phyloP scores from a whole-genome alignment of 257 asterid genomes.

The Gynochthodes officinalis region DNA sequence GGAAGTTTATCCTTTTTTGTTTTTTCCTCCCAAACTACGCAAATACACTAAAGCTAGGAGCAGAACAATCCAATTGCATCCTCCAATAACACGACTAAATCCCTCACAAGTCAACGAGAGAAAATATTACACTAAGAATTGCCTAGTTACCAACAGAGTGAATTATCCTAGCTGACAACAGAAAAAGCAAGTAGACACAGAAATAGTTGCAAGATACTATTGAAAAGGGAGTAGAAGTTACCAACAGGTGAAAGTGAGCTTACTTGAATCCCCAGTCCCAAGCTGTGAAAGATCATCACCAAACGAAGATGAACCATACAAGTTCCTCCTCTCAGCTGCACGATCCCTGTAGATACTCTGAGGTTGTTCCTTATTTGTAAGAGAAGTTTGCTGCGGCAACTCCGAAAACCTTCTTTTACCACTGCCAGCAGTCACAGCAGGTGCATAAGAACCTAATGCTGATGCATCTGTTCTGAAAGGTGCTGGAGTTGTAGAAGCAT shows the following conservation, averaged over 20 bases:
- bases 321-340: constrained; percentile 95
- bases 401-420: constrained; percentile 95
- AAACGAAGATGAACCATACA: constrained; percentile 77
- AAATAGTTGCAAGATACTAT: background rate
- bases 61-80: constrained; percentile 28
- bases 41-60: constrained; percentile 32
- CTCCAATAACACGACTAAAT: background rate
- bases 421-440: constrained; percentile 54
- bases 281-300: constrained; percentile 58
- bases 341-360: constrained; percentile 83
- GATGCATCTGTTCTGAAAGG: constrained; percentile 86
- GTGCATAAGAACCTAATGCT: constrained; percentile 70
- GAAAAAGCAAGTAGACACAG: background rate
- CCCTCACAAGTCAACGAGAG: constrained; percentile 9
- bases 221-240: background rate
- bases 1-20: constrained; percentile 47
- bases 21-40: constrained; percentile 34
- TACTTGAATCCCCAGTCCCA: constrained; percentile 85
- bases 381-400: constrained; percentile 56
- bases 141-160: background rate
- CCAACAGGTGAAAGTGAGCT: constrained; percentile 33
- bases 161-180: constrained; percentile 4
- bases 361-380: constrained; percentile 56
- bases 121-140: background rate
- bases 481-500: constrained; percentile 42